phyloP scores from a whole-genome alignment of 169 alveolate species.

The Theileria orientalis region DNA sequence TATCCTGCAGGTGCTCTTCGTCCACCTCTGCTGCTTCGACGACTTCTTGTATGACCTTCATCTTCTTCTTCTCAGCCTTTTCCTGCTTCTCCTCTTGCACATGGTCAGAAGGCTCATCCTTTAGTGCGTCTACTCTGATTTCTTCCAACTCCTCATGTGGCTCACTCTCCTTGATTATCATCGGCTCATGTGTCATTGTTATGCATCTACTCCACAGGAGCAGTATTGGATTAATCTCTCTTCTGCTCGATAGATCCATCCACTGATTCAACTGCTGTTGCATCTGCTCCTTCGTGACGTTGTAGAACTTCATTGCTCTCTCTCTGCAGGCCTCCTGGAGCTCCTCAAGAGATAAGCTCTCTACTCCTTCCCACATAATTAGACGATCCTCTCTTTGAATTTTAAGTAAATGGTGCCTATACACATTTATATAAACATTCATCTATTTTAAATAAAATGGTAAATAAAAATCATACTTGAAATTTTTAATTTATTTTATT shows the following conservation, averaged over 20 bases:
- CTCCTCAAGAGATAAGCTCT: conserved; percentile 76
- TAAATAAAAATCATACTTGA: too few relatives aligned
- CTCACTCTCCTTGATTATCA: conserved; percentile 66
- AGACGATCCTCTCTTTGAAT: conserved; percentile 82
- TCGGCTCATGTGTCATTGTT: conserved; percentile 81
- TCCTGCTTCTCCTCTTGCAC: not conserved
- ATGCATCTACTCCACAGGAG: conserved; percentile 85
- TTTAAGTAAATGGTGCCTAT: conserved; percentile 78
- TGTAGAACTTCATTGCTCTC: conserved; percentile 82
- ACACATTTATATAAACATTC: not conserved
- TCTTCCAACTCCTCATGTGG: not conserved
- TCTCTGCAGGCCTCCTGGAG: conserved; percentile 81
- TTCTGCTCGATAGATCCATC: conserved; percentile 81
- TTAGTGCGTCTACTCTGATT: not conserved
- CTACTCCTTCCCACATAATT: conserved; percentile 87
- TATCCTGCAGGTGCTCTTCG: conserved; percentile 42
- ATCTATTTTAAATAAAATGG: too few relatives aligned
- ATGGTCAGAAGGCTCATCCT: not conserved
- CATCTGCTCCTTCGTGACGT: conserved; percentile 78
- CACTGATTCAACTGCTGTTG: conserved; percentile 76
- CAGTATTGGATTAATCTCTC: conserved; percentile 80
- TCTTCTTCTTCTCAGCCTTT: conserved; percentile 37
- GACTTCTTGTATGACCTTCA: conserved; percentile 33
- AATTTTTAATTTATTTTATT: not conserved
- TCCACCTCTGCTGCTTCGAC: conserved; percentile 60